Percentiles rank a stretch among this genome's conserved stretches.
phyloP scores from a whole-genome alignment of 352 stramenopile species.

The Globisporangium takayamanum region DNA sequence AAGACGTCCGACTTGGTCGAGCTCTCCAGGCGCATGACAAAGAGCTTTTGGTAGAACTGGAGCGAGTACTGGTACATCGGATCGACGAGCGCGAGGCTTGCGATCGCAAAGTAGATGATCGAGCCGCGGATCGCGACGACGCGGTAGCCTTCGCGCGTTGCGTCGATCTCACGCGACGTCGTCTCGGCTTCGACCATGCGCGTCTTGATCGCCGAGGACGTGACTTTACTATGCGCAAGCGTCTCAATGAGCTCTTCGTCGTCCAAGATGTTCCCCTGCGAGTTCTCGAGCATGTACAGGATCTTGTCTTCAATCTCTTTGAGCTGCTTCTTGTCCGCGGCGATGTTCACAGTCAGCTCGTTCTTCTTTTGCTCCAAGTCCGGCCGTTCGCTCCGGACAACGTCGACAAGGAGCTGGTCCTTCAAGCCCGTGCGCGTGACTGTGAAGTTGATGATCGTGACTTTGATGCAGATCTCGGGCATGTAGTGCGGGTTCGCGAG shows the following conservation, averaged over 20 bases:
- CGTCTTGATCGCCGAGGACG: conserved; percentile 85
- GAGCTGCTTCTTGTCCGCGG: conserved; percentile 89
- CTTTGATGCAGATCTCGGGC: conserved; percentile 93
- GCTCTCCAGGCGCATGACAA: conserved; percentile 83
- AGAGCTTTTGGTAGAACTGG: conserved; percentile 92
- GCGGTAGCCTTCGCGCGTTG: conserved; percentile 88
- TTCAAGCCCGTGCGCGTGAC: conserved; percentile 90
- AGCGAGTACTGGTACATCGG: conserved; percentile 95
- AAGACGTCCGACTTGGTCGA: conserved; percentile 80
- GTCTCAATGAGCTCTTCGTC: conserved; percentile 92
- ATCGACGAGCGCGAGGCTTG: conserved; percentile 87
- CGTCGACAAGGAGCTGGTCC: conserved; percentile 91
- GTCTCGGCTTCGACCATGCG: conserved; percentile 88
- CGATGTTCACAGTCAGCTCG: conserved; percentile 89
- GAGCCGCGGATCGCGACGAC: conserved; percentile 86
- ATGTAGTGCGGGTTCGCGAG: conserved; percentile 93
- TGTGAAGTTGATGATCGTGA: conserved; percentile 94
- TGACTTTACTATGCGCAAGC: conserved; percentile 87
- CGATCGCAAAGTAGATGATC: conserved; percentile 94
- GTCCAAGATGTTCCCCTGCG: conserved; percentile 92
- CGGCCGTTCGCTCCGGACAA: conserved; percentile 88
- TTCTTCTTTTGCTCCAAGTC: conserved; percentile 92
- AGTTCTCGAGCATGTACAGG: conserved; percentile 90
- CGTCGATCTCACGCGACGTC: conserved; percentile 88
- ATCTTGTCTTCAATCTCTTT: conserved; percentile 96